Conservation (phyloP, 192 early-diverging fungal species). For the Umbelopsis vinacea region DNA sequence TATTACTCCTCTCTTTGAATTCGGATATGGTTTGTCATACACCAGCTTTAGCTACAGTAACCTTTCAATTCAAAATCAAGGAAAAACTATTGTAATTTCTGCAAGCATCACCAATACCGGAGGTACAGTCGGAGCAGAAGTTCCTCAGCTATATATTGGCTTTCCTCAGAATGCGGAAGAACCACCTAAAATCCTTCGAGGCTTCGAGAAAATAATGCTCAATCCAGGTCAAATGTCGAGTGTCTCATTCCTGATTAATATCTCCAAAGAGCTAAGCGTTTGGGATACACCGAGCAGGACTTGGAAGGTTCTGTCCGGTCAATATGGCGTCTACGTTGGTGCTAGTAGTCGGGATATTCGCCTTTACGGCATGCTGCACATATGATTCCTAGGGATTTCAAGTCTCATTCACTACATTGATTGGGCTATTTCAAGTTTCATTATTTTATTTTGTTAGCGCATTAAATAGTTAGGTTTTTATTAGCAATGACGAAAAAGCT, state of each 20-base stretch:
- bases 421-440: no score
- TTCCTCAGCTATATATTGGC: constrained; percentile 41
- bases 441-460: no score
- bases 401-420: no score
- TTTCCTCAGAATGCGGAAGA: constrained; percentile 46
- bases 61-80: constrained; percentile 21
- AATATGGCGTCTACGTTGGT: constrained; percentile 56
- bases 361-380: constrained; percentile 10
- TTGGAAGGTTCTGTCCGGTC: constrained; percentile 54
- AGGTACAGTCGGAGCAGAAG: constrained; percentile 33
- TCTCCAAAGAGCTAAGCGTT: constrained; percentile 51
- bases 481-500: no score
- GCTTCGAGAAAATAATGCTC: constrained; percentile 37
- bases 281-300: constrained; percentile 41
- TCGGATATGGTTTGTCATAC: constrained; percentile 72
- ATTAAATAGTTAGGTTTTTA: no score
- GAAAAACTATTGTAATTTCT: constrained; percentile 23
- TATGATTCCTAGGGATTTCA: background rate
- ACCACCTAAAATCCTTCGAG: constrained; percentile 41
- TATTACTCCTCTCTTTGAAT: constrained; percentile 58
- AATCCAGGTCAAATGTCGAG: constrained; percentile 3
- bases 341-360: constrained; percentile 57
- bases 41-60: constrained; percentile 60
- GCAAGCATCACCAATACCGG: constrained; percentile 41
- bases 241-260: constrained; percentile 47